These are phyloP conservation scores for Mycena epipterygia DNA, from an alignment of 768 basidiomycete species.

Conservation along the genomic window DNA sequence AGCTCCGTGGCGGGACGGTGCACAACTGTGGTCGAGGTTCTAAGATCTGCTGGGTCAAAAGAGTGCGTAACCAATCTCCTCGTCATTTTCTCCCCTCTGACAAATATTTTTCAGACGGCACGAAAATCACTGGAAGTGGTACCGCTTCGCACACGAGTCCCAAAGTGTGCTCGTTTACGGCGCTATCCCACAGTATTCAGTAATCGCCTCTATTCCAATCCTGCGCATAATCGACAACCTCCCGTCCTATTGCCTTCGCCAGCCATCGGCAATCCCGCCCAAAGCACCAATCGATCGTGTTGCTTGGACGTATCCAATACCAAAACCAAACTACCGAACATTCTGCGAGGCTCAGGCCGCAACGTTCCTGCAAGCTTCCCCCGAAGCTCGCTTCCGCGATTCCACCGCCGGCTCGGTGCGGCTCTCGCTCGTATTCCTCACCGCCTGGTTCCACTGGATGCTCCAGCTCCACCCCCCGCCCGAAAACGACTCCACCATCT, in stretches of 20 bases:
- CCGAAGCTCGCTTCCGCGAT: slow-evolving; percentile 72
- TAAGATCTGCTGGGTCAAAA: slow-evolving; percentile 63
- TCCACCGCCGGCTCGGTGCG: slow-evolving; percentile 78
- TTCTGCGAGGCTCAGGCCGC: slow-evolving; percentile 81
- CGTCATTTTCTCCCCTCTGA: neutral
- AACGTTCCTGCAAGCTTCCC: slow-evolving; percentile 67
- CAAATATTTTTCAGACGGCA: slow-evolving; percentile 58
- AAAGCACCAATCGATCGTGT: slow-evolving; percentile 50
- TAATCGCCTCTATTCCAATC: slow-evolving; percentile 80
- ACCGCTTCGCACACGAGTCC: slow-evolving; percentile 79
- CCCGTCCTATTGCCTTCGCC: slow-evolving; percentile 76
- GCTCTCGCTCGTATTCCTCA: slow-evolving; percentile 75
- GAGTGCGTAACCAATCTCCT: slow-evolving; percentile 61
- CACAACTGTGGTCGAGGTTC: slow-evolving; percentile 74
- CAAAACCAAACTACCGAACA: slow-evolving; percentile 73
- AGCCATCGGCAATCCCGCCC: slow-evolving; percentile 38
- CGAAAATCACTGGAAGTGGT: slow-evolving; percentile 81
- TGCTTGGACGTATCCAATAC: slow-evolving; percentile 62
- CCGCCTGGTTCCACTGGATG: slow-evolving; percentile 75
- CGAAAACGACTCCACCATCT: slow-evolving; percentile 28
- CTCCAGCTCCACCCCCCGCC: slow-evolving; percentile 43
- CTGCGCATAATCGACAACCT: slow-evolving; percentile 73
- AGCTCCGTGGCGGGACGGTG: slow-evolving; percentile 67
- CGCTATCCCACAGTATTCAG: slow-evolving; percentile 73
- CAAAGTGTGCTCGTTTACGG: slow-evolving; percentile 83